Evolutionary conservation across 192 early-diverging fungal species (phyloP).

Genomic region (Ambispora gerdemannii): DNA sequence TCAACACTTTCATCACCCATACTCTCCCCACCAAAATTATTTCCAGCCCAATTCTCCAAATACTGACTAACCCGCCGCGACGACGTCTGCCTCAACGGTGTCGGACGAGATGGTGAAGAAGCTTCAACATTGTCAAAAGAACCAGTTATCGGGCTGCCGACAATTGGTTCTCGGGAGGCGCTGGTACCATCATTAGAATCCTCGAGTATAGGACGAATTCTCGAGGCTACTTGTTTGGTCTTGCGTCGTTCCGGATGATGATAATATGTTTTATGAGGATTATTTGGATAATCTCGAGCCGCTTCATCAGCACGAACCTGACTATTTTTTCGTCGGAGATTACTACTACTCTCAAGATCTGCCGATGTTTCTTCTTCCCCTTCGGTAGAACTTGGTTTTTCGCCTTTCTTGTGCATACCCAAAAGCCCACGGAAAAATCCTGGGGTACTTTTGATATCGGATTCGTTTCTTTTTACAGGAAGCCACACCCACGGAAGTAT

Average conservation of each 20-base stretch:
- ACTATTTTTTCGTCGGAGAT: not conserved
- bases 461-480: conserved; percentile 49
- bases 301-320: not conserved
- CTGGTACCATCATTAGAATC: not conserved
- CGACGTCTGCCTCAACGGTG: not conserved
- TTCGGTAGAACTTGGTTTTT: not conserved
- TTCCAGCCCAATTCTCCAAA: not conserved
- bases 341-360: not conserved
- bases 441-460: not conserved
- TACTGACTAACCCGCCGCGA: not conserved
- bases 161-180: not conserved
- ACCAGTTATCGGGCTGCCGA: not conserved
- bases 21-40: not conserved
- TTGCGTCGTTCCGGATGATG: not conserved
- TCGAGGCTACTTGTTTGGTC: not conserved
- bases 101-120: too few relatives aligned
- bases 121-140: too few relatives aligned
- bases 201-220: too few relatives aligned
- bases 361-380: not conserved
- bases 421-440: conserved; percentile 16
- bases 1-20: too few relatives aligned
- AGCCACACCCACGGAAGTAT: conserved; percentile 70
- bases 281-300: not conserved
- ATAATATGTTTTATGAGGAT: conserved; percentile 12
- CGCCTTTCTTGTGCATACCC: conserved; percentile 1